Conservation (phyloP, 2,329 filamentous ascomycete species). For the Arthrobotrys entomopaga region DNA sequence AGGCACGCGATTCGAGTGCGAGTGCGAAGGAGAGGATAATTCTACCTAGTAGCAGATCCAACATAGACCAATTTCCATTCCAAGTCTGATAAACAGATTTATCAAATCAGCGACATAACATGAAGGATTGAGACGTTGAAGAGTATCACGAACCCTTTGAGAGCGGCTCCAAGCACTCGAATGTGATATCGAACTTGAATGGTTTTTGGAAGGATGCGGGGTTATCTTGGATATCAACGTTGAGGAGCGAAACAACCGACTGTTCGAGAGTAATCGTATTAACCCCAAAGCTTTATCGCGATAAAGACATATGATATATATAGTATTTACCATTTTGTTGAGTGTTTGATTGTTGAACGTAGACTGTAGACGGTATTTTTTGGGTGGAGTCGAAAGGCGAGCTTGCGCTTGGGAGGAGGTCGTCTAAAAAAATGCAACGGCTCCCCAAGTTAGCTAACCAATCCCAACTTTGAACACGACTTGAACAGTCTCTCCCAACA, state of each 20-base stretch:
- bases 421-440: slow-evolving; percentile 19
- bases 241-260: slow-evolving; percentile 95
- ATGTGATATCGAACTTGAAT: slow-evolving; percentile 98
- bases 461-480: neutral
- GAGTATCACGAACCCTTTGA: slow-evolving; percentile 77
- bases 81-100: slow-evolving; percentile 71
- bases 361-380: slow-evolving; percentile 4
- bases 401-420: slow-evolving; percentile 9
- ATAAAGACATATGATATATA: slow-evolving; percentile 33
- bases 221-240: slow-evolving; percentile 96
- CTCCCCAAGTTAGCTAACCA: slow-evolving; percentile 29
- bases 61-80: slow-evolving; percentile 99
- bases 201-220: slow-evolving; percentile 90
- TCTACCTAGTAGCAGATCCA: slow-evolving; percentile 95
- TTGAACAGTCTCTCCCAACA: no score
- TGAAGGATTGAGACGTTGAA: neutral
- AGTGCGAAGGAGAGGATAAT: slow-evolving; percentile 23
- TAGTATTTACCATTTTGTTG: slow-evolving; percentile 39
- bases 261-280: slow-evolving; percentile 63
- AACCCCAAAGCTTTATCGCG: slow-evolving; percentile 56
- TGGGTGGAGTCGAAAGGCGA: slow-evolving; percentile 9
- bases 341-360: slow-evolving; percentile 16
- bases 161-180: slow-evolving; percentile 93
- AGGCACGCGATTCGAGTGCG: slow-evolving; percentile 14
- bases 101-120: no score